Conservation (phyloP, 208 protist genomes). For the Leishmania amazonensis region DNA sequence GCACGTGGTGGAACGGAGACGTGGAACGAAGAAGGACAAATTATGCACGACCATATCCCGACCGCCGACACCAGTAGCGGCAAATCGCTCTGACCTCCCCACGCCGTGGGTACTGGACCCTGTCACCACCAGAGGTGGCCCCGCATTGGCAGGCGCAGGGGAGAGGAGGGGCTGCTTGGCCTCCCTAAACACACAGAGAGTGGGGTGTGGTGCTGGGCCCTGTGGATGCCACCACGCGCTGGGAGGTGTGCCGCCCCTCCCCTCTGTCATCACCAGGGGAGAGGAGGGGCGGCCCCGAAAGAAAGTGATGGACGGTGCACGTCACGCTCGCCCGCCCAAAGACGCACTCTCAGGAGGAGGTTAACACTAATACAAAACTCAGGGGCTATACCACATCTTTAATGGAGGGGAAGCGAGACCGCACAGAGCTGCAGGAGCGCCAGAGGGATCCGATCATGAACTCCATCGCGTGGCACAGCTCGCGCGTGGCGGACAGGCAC, state of each 20-base stretch:
- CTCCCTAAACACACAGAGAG: background rate
- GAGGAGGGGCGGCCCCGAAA: background rate
- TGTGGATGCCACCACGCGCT: background rate
- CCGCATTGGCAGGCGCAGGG: background rate
- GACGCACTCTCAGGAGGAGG: background rate
- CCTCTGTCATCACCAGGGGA: too few relatives aligned
- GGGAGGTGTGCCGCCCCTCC: background rate
- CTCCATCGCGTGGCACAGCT: slow-evolving; percentile 85
- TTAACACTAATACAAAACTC: background rate
- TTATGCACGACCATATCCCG: too few relatives aligned
- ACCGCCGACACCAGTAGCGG: background rate
- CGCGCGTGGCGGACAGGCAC: slow-evolving; percentile 62
- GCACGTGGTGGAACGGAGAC: too few relatives aligned
- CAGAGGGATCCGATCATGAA: slow-evolving; percentile 76
- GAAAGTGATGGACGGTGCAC: background rate
- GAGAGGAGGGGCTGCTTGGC: background rate
- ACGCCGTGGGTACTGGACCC: background rate
- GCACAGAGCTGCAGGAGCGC: slow-evolving; percentile 67
- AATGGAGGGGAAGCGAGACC: slow-evolving; percentile 53
- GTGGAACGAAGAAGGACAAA: too few relatives aligned
- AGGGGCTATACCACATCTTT: slow-evolving; percentile 47
- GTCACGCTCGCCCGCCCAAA: background rate
- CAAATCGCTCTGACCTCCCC: background rate
- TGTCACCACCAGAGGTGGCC: background rate
- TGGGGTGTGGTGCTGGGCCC: too few relatives aligned